Evolutionary conservation across 2,329 filamentous ascomycete genomes (phyloP).

Genomic region (Penicillium janthinellum): DNA sequence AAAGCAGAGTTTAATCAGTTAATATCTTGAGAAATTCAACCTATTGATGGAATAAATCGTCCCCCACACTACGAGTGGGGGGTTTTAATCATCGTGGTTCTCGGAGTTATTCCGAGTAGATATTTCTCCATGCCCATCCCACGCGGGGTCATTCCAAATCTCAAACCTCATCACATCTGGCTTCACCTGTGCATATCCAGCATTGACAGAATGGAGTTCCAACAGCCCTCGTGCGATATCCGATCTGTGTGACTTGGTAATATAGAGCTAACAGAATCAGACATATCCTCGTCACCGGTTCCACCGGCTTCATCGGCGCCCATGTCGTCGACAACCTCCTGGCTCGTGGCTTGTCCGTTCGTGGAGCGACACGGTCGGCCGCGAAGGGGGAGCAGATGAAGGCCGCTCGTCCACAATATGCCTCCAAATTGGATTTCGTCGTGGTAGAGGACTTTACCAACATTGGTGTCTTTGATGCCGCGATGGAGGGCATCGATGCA

Average conservation of each 20-base stretch:
- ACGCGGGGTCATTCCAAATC: background rate
- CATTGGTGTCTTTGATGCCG: constrained; percentile 40
- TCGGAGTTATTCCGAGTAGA: constrained; percentile 3
- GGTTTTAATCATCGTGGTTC: background rate
- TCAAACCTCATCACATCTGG: background rate
- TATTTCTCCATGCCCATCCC: background rate
- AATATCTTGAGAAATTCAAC: no score
- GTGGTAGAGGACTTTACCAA: constrained; percentile 48
- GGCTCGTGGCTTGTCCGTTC: constrained; percentile 25
- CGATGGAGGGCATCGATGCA: constrained; percentile 46
- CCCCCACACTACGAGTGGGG: background rate
- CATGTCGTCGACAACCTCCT: constrained; percentile 33
- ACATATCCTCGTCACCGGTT: constrained; percentile 30
- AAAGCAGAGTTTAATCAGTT: background rate
- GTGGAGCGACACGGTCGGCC: constrained; percentile 26
- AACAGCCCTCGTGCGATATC: constrained; percentile 6
- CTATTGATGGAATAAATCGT: background rate
- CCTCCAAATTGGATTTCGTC: constrained; percentile 45
- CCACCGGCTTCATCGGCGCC: constrained; percentile 34
- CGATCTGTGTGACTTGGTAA: background rate
- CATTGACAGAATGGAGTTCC: background rate
- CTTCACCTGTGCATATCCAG: background rate
- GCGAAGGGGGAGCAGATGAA: constrained; percentile 38
- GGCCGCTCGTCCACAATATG: constrained; percentile 40
- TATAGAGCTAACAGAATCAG: constrained; percentile 2